Evolutionary conservation across 257 asterid species (phyloP), one percentile per base, ranked within the genome.

Genomic region (Solanum chilense): DNA sequence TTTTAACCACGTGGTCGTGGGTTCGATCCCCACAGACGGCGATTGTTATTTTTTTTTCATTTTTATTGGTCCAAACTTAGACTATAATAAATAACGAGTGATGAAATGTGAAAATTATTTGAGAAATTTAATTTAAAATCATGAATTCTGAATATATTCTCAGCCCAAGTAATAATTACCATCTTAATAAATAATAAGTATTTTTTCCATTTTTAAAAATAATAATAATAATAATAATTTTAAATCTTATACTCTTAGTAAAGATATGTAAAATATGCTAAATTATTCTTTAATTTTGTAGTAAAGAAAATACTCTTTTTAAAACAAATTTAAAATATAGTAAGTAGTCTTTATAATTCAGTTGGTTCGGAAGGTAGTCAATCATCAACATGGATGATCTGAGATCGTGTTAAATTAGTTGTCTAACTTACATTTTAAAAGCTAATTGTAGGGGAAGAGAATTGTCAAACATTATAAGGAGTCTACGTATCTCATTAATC

Each of bases 1-100:
- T 95, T 97, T 97, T 94, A 94, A 95, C 98, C 97, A 94, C 94
- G 96, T 94, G 95, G 98, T 93, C 98, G 96, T 94, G 98, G 96
- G 98, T 95, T 95, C 98, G 98, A 96, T 91, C 91, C 98, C 98
- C 98, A 93, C 95, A 92, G 98, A 94, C 94, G 97, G 97, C 95
- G 98, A 1, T 60, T 58, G 1, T 9, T 58, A 31, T 9, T 60
- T 9, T 5, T 14, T 2, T 9, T 9, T 8, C 1, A 20, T 0
- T 3, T 3, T 60, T 23, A 9, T 23, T 23, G 69, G 69, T 23
- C 13, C 69, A 60, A 9, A 23, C 9, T 52, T 52, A 52, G 3
- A 52, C 62, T 33, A 33, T 16, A 3, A 52, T 52, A 16, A 52
- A 52, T 52, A 16, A 52, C 1, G 23, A n/a, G 62, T 16, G 62